Base-by-base conservation (phyloP, 1,284 basidiomycete species). In the Trichosporon sp. region DNA sequence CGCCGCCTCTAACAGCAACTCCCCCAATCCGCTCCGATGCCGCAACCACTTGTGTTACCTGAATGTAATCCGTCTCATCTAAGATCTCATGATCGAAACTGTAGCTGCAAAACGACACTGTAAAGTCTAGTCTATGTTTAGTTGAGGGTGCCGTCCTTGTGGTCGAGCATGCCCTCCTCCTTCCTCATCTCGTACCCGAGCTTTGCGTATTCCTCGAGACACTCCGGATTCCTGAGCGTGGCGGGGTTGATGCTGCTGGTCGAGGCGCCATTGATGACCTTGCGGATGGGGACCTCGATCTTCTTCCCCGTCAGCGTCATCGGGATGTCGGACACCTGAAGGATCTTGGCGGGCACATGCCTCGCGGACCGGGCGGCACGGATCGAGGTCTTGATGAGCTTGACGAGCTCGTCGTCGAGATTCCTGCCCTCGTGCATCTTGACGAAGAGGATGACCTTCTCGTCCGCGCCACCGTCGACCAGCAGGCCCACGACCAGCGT, bases 251-350 rank as follows among this genome's bases (percentile, higher is more conserved):
- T 89, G 71, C 86, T 88, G 40, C 87, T 87, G 65, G 91, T 78
- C 11, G 88, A 86, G 0, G 91, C 89, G n/a, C 92, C 92, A 80
- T 93, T 93, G 85, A 94, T 90, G 76, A 94, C 89, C 72, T 82
- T 81, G 48, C 81, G 77, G 67, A 81, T 76, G n/a, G 78, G 76
- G 31, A 80, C 80, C 77, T 95, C 93, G 66, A 94, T 91, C 61
- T 90, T 88, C 81, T 95, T 96, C 40, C 91, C 91, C 75, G 94
- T 95, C 68, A 94, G 84, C 12, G 93, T 96, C 81, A 93, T 91
- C 14, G 92, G 92, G 35, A 93, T 88, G 80, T 92, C 92, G 10
- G 81, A 75, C 3, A 91, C 91, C 78, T 90, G 88, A 16, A 92
- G 84, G 71, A 93, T 89, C 83, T 85, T 86, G 48, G 88, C 87